A percentile compares a stretch with the other conserved stretches of the same genome.
These are phyloP conservation scores for Fusarium oxysporum DNA, from an alignment of 2,329 filamentous ascomycete species.

Conservation along the genomic window DNA sequence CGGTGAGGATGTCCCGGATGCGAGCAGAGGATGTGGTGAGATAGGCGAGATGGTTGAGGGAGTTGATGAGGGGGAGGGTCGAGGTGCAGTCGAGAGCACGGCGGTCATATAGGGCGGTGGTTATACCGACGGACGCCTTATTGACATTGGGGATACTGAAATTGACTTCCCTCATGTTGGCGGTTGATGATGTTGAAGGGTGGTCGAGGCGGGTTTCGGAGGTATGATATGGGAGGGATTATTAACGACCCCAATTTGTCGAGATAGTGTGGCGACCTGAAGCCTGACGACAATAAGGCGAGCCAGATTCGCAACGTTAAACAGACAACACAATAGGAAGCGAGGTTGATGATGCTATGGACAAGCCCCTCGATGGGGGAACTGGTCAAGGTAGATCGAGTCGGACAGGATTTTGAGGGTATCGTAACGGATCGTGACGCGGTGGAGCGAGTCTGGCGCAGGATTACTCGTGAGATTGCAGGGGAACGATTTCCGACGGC, in stretches of 20 bases:
- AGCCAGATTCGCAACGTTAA: conserved; percentile 29
- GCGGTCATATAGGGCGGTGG: conserved; percentile 96
- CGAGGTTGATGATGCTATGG: conserved; percentile 25
- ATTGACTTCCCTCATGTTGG: conserved; percentile 98
- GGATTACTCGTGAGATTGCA: conserved; percentile 34
- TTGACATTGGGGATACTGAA: conserved; percentile 99
- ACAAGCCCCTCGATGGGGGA: conserved; percentile 43
- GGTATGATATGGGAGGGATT: conserved; percentile 36
- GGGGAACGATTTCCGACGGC: conserved; percentile 15
- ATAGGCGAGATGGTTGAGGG: conserved; percentile 97
- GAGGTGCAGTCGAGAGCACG: conserved; percentile 98
- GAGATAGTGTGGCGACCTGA: conserved; percentile 39
- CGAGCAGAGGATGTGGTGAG: conserved; percentile 97
- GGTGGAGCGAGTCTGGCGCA: conserved; percentile 38
- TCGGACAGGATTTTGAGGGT: conserved; percentile 38
- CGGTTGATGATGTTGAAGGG: conserved; percentile 37
- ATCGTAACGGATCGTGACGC: conserved; percentile 43
- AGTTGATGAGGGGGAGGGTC: conserved; percentile 97
- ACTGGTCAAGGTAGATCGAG: conserved; percentile 35
- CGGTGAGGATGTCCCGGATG: conserved; percentile 96
- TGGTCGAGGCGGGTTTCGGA: conserved; percentile 22
- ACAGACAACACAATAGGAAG: conserved; percentile 9
- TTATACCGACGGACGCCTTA: conserved; percentile 99
- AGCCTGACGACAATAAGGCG: conserved; percentile 28
- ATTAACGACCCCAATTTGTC: conserved; percentile 39